Evolutionary conservation across 1,139 yeast species (phyloP).

Genomic region (Hyphopichia burtonii): DNA sequence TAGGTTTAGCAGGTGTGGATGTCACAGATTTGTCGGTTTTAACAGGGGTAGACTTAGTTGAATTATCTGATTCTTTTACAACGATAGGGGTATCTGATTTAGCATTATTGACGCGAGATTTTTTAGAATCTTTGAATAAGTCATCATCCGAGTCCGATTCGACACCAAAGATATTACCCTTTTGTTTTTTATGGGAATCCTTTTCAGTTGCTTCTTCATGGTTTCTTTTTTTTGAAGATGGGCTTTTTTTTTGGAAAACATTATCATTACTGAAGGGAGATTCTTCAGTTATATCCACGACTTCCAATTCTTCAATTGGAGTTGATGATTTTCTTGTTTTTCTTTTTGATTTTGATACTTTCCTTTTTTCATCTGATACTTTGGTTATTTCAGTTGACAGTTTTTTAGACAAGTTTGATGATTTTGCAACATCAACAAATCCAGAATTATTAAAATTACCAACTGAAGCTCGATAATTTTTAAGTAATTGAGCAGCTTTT

Average conservation of each 20-base stretch:
- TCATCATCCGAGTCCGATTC: conserved; percentile 1
- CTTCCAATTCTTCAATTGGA: neutral
- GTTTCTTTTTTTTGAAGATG: neutral
- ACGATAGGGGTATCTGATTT: too few relatives aligned
- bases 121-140: neutral
- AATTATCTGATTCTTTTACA: neutral
- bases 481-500: conserved; percentile 31
- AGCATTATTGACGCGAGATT: too few relatives aligned
- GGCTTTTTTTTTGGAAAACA: conserved; percentile 38
- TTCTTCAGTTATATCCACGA: neutral
- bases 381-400: conserved; percentile 1
- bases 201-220: conserved; percentile 15
- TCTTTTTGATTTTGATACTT: conserved; percentile 1
- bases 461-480: conserved; percentile 11
- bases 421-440: conserved; percentile 20
- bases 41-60: too few relatives aligned
- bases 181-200: conserved; percentile 13
- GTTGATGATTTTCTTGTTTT: neutral
- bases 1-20: too few relatives aligned
- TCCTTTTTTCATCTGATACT: neutral
- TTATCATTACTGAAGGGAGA: conserved; percentile 37
- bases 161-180: conserved; percentile 1
- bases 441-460: conserved; percentile 23
- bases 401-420: neutral
- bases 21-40: too few relatives aligned